Evolutionary conservation across 2,329 filamentous ascomycete genomes (phyloP).

Genomic region (Alternaria metachromatica): DNA sequence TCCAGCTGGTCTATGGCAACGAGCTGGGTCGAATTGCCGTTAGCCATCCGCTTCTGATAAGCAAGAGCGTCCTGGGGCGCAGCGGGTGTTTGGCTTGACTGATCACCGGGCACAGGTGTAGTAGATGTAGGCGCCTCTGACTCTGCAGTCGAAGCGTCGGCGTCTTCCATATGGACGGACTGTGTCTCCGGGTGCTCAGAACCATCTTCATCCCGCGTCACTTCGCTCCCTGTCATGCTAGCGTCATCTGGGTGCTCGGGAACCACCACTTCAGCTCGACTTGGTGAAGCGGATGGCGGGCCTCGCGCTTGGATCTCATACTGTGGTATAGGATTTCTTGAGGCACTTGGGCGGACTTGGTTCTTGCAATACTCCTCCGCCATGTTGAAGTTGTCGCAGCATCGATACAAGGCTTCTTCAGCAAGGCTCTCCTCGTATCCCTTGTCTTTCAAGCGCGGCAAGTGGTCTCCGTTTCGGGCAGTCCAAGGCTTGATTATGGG

Average conservation of each 20-base stretch:
- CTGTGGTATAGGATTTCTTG: conserved; percentile 71
- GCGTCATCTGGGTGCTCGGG: conserved; percentile 38
- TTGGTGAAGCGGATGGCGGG: conserved; percentile 39
- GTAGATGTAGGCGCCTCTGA: conserved; percentile 17
- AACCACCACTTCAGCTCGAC: conserved; percentile 43
- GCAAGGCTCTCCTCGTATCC: conserved; percentile 68
- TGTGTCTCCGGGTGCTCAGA: conserved; percentile 39
- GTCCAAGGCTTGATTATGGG: conserved; percentile 60
- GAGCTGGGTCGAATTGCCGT: conserved; percentile 45
- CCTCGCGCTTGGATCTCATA: conserved; percentile 45
- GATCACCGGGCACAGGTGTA: conserved; percentile 27
- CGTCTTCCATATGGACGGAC: conserved; percentile 52
- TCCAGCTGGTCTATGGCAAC: conserved; percentile 81
- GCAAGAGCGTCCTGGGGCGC: conserved; percentile 36
- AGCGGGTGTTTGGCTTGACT: conserved; percentile 15
- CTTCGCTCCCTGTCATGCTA: conserved; percentile 36
- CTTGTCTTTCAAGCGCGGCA: conserved; percentile 52
- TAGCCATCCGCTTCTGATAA: conserved; percentile 42
- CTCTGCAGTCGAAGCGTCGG: conserved; percentile 21
- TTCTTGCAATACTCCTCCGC: conserved; percentile 79
- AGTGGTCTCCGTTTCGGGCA: conserved; percentile 54
- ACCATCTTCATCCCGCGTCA: conserved; percentile 32
- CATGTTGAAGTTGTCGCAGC: conserved; percentile 67
- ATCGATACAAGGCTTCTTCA: conserved; percentile 81
- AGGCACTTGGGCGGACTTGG: conserved; percentile 64